Conservation (phyloP, 2,329 filamentous ascomycete species). For the Neophaeococcomyces aloes region DNA sequence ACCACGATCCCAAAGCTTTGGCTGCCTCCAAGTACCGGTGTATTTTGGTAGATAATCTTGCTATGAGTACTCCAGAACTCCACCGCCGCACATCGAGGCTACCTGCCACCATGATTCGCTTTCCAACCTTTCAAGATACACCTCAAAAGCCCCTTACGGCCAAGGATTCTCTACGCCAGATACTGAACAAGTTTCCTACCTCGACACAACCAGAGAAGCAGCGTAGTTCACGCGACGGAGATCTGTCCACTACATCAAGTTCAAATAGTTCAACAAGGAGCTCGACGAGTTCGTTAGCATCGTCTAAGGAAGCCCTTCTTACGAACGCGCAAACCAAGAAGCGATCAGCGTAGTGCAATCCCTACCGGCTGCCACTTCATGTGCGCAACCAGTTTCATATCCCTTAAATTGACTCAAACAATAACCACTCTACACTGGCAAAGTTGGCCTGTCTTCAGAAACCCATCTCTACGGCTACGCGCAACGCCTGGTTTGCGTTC, state of each 20-base stretch:
- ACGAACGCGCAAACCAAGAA: not conserved
- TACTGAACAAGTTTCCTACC: constrained; percentile 7
- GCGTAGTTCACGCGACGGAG: not conserved
- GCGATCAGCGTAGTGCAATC: not conserved
- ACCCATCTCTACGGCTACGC: not conserved
- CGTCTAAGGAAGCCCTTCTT: not conserved
- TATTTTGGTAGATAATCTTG: not conserved
- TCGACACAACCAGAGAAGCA: not conserved
- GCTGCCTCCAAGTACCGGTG: constrained; percentile 1
- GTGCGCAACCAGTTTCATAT: not conserved
- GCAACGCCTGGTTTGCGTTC: not conserved
- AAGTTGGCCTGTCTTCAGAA: not conserved
- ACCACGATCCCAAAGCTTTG: not conserved
- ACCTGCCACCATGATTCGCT: constrained; percentile 8
- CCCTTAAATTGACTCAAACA: not conserved
- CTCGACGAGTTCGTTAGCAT: constrained; percentile 1
- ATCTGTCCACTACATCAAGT: not conserved
- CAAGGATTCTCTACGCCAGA: constrained; percentile 3
- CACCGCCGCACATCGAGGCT: not conserved
- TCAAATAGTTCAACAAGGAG: constrained; percentile 2
- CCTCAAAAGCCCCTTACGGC: constrained; percentile 3
- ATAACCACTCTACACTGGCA: not conserved
- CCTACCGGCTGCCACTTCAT: not conserved
- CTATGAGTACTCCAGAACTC: constrained; percentile 1
- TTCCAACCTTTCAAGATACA: constrained; percentile 8